Conservation (phyloP, 805 yeast species). For the Saccharomyces mikatae region DNA sequence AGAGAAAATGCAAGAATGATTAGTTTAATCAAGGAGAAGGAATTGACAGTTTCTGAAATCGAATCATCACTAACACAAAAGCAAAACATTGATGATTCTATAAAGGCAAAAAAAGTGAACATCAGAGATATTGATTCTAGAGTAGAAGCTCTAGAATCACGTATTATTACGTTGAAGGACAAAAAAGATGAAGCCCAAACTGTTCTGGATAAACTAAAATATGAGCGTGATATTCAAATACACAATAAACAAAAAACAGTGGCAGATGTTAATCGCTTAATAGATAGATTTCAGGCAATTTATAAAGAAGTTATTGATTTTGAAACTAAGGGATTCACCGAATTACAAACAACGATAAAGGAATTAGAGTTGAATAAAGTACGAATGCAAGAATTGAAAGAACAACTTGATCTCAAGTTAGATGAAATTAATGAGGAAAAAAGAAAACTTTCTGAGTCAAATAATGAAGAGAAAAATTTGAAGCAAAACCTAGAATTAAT, state of each 20-base stretch:
- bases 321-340: background rate
- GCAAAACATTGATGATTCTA: slow-evolving; percentile 10
- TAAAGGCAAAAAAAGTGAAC: slow-evolving; percentile 8
- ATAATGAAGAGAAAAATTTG: slow-evolving; percentile 53
- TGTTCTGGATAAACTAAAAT: background rate
- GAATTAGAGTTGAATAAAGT: slow-evolving; percentile 16
- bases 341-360: background rate
- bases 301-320: slow-evolving; percentile 1
- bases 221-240: slow-evolving; percentile 1
- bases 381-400: slow-evolving; percentile 14
- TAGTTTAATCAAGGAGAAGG: slow-evolving; percentile 17
- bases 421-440: slow-evolving; percentile 12
- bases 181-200: slow-evolving; percentile 3
- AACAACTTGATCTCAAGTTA: slow-evolving; percentile 11
- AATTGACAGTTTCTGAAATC: slow-evolving; percentile 15
- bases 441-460: slow-evolving; percentile 45
- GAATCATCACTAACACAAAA: slow-evolving; percentile 14
- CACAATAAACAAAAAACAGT: background rate
- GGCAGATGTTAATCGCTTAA: background rate
- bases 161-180: slow-evolving; percentile 3
- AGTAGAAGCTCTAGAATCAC: slow-evolving; percentile 4
- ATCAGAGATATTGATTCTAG: slow-evolving; percentile 7
- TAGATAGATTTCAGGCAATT: background rate
- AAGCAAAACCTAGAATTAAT: slow-evolving; percentile 57
- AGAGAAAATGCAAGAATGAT: slow-evolving; percentile 16